A percentile compares a stretch with the other conserved stretches of the same genome.
phyloP scores from a whole-genome alignment of 371 early-diverging fungal species.

The Saksenaea oblongispora region DNA sequence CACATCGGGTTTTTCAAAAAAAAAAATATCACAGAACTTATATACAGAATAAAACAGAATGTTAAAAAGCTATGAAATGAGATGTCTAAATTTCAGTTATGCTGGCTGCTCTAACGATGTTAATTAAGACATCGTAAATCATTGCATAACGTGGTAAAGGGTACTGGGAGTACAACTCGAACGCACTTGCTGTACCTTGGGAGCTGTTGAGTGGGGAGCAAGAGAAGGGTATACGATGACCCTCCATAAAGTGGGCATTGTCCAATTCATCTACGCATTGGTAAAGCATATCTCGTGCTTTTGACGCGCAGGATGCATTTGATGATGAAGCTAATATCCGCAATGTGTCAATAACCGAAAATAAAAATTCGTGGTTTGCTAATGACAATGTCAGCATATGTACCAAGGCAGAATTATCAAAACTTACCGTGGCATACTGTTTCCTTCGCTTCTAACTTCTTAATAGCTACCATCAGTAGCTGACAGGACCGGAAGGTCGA shows the following conservation, averaged over 20 bases:
- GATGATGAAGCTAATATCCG: neutral
- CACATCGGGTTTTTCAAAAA: neutral
- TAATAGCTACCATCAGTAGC: neutral
- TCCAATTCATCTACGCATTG: neutral
- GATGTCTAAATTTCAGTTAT: neutral
- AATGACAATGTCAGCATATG: neutral
- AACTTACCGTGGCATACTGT: neutral
- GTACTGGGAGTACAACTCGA: neutral
- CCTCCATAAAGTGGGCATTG: neutral
- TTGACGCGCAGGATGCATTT: neutral
- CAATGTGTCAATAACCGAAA: neutral
- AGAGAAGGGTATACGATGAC: neutral
- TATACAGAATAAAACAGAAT: neutral
- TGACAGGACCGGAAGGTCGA: neutral
- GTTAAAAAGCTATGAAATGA: neutral
- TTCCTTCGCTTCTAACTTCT: neutral
- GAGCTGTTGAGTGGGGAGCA: neutral
- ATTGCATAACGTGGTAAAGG: neutral
- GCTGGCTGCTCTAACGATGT: neutral
- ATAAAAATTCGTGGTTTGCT: neutral
- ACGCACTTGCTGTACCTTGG: neutral
- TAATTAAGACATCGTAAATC: neutral
- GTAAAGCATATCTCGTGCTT: neutral
- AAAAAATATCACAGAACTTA: neutral
- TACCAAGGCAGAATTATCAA: neutral